Evolutionary conservation across 495 filamentous ascomycete species (phyloP), one percentile per base, ranked within the genome.

Genomic region (Aspergillus wentii): DNA sequence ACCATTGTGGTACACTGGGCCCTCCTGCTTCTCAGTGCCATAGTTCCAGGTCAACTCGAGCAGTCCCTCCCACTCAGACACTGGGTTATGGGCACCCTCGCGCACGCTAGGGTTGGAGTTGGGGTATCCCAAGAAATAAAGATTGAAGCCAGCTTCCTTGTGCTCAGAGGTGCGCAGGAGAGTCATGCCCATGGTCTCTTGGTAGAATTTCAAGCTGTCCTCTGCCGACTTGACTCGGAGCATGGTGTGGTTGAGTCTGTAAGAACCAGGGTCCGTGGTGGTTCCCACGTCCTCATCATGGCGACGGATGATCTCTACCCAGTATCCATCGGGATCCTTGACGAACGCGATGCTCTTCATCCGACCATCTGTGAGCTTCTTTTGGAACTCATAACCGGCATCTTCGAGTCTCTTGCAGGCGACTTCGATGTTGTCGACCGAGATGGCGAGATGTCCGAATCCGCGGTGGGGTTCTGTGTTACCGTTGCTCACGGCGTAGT

Each of bases 41-140:
- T 95, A 92, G 57, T 98, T 96, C 86, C 88, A 95, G 15, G 90
- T 96, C 49, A 98, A 54, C 66, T 95, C 90, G 8, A 96, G 66
- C 35, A 96, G 54, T 2, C 91, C 91, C 55, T 96, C 91, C 34
- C 78, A 75, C 27, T 78, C 75, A 3, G 83, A 78, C 3, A 79
- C 52, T 29, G 74, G 66, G 46, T 78, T 83, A 31, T 62, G 66
- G 22, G 59, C 69, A 32, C 61, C 70, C 20, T 82, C 70, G 18
- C 69, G 49, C 16, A 68, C 66, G 26, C 64, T 42, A 21, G 74
- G 66, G 52, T 66, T 59, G 17, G 74, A 49, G 1, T 33, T 48
- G 20, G 64, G 63, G 51, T 98, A 98, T 11, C 83, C 91, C 29
- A 97, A 68, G 72, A 96, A 97, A 56, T 96, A 96, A 28, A 97